Evolutionary conservation across 805 yeast genomes (phyloP).

Genomic region (Schizosaccharomyces pombe): DNA sequence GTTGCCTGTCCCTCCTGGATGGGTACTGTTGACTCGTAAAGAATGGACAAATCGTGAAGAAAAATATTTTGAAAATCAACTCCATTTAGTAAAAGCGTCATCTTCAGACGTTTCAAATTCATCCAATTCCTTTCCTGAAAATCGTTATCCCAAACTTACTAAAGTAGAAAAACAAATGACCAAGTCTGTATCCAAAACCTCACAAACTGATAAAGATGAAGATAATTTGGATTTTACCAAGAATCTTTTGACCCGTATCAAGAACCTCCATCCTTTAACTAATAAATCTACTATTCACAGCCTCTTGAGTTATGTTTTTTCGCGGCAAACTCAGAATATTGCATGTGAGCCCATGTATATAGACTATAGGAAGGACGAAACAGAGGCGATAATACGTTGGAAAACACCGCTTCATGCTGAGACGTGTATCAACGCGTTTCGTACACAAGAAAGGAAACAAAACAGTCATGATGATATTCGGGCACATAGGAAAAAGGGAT

Average conservation of each 20-base stretch:
- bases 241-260: background rate
- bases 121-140: background rate
- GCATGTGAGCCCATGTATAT: background rate
- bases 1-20: background rate
- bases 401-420: background rate
- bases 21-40: background rate
- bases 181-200: background rate
- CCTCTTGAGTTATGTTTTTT: background rate
- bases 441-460: background rate
- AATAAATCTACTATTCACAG: background rate
- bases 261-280: background rate
- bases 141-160: background rate
- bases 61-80: background rate
- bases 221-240: background rate
- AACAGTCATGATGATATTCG: background rate
- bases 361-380: slow-evolving; percentile 1
- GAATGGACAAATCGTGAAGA: background rate
- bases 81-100: background rate
- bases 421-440: background rate
- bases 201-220: background rate
- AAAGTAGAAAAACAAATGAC: background rate
- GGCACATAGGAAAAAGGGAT: background rate
- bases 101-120: background rate
- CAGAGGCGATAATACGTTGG: background rate
- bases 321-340: background rate